Conservation (phyloP, 2,329 filamentous ascomycete species). For the Ceratocystis colombiana region DNA sequence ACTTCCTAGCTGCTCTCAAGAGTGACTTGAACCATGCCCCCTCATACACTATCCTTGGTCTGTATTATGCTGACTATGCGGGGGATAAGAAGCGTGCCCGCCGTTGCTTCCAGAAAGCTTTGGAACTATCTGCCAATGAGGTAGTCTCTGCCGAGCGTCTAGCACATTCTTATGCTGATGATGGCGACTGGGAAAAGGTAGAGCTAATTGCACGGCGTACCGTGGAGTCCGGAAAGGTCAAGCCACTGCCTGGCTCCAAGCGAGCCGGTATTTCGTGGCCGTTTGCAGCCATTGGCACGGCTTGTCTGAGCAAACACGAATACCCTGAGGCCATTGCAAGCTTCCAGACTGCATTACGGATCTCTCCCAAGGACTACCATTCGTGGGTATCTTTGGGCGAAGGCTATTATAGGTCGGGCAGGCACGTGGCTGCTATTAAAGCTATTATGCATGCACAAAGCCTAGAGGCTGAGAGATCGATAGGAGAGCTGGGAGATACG, state of each 20-base stretch:
- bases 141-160: constrained; percentile 78
- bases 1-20: constrained; percentile 74
- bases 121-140: constrained; percentile 82
- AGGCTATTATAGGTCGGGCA: constrained; percentile 87
- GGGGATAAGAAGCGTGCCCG: constrained; percentile 77
- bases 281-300: constrained; percentile 83
- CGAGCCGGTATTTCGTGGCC: constrained; percentile 92
- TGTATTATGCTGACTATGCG: constrained; percentile 85
- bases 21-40: constrained; percentile 81
- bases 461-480: constrained; percentile 50
- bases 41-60: constrained; percentile 79
- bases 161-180: constrained; percentile 74
- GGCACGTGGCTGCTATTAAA: constrained; percentile 87
- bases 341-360: constrained; percentile 78
- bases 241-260: constrained; percentile 83
- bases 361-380: constrained; percentile 79
- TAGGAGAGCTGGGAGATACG: constrained; percentile 48
- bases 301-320: constrained; percentile 88
- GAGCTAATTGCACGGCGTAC: constrained; percentile 85
- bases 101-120: constrained; percentile 92
- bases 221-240: constrained; percentile 87
- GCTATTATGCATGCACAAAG: constrained; percentile 77
- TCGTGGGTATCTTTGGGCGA: constrained; percentile 96
- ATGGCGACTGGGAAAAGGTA: constrained; percentile 92
- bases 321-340: constrained; percentile 81